Evolutionary conservation across 257 asterid genomes (phyloP).

Genomic region (Hygrophila difformis): DNA sequence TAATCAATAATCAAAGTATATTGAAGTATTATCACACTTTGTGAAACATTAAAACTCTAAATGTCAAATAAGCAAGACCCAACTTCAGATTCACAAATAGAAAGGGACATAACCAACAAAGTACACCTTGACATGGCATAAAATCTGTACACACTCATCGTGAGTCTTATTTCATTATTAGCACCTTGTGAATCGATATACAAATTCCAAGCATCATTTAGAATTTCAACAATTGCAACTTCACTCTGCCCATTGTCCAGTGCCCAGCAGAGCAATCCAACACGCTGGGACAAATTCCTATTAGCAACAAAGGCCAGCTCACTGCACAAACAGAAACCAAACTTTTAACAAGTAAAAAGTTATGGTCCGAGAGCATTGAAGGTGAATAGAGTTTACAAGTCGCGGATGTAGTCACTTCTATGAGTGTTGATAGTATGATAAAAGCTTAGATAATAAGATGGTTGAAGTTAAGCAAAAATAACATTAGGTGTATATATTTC

Average conservation of each 20-base stretch:
- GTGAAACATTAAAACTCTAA: slow-evolving; percentile 4
- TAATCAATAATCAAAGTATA: background rate
- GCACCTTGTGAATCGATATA: slow-evolving; percentile 69
- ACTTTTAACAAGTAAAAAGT: slow-evolving; percentile 13
- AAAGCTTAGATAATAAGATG: no score
- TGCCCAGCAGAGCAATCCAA: slow-evolving; percentile 66
- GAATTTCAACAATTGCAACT: slow-evolving; percentile 57
- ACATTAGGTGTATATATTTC: no score
- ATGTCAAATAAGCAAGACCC: background rate
- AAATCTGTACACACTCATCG: slow-evolving; percentile 6
- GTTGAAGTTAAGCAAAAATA: no score
- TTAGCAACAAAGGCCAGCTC: slow-evolving; percentile 78
- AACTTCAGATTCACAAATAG: slow-evolving; percentile 1
- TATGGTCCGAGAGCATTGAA: background rate
- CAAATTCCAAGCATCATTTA: slow-evolving; percentile 58
- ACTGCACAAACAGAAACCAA: slow-evolving; percentile 35
- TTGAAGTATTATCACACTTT: background rate
- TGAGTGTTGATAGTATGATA: no score
- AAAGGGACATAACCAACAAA: background rate
- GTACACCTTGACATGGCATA: slow-evolving; percentile 7
- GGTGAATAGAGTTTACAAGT: background rate
- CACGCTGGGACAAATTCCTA: slow-evolving; percentile 53
- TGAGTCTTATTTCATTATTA: slow-evolving; percentile 15
- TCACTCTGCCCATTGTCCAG: slow-evolving; percentile 38
- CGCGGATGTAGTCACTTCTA: no score